Evolutionary conservation across 2,329 filamentous ascomycete species (phyloP).

Genomic region (Fusarium albidum): DNA sequence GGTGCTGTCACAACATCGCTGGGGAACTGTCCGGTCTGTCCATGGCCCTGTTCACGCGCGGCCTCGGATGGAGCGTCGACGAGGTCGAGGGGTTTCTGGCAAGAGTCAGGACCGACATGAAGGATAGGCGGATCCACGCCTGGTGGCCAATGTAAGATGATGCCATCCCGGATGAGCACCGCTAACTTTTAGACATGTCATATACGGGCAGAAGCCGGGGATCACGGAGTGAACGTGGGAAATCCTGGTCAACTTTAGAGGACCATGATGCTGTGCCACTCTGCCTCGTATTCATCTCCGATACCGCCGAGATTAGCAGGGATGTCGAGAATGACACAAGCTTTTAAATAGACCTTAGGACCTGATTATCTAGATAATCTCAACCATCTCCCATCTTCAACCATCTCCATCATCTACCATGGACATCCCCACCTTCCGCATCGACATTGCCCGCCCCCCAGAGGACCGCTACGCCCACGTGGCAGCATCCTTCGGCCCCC

Average conservation of each 20-base stretch:
- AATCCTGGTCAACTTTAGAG: too few relatives aligned
- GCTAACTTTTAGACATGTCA: slow-evolving; percentile 22
- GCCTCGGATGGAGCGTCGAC: slow-evolving; percentile 45
- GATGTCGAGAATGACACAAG: background rate
- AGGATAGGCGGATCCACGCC: slow-evolving; percentile 45
- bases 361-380: slow-evolving; percentile 9
- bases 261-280: too few relatives aligned
- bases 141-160: slow-evolving; percentile 50
- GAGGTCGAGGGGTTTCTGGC: slow-evolving; percentile 46
- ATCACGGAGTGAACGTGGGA: too few relatives aligned
- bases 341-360: background rate
- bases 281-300: slow-evolving; percentile 1
- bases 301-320: slow-evolving; percentile 6
- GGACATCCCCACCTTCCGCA: slow-evolving; percentile 14
- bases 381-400: background rate
- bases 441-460: slow-evolving; percentile 11
- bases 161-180: rapidly evolving
- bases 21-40: slow-evolving; percentile 47
- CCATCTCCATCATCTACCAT: background rate
- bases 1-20: slow-evolving; percentile 45
- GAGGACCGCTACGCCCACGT: slow-evolving; percentile 16
- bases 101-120: slow-evolving; percentile 46
- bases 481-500: slow-evolving; percentile 8
- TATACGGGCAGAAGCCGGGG: slow-evolving; percentile 38
- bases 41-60: slow-evolving; percentile 49